Evolutionary conservation across 495 filamentous ascomycete genomes (phyloP).

Genomic region (Friedmanniomyces endolithicus): DNA sequence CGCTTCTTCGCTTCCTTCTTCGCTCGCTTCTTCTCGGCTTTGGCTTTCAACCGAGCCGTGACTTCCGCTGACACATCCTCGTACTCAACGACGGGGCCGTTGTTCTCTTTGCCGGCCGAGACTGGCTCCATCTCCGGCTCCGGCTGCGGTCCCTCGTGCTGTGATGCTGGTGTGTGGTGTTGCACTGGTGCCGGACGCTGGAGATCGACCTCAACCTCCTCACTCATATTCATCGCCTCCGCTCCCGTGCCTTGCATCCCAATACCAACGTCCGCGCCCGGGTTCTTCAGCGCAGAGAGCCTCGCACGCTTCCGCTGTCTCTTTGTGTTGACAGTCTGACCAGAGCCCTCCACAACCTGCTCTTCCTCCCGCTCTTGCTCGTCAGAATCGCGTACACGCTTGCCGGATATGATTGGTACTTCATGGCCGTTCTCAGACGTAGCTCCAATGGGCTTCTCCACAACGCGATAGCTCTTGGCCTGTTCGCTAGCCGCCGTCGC

Average conservation of each 20-base stretch:
- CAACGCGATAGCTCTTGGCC: constrained; percentile 5
- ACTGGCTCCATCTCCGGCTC: not conserved
- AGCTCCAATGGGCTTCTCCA: not conserved
- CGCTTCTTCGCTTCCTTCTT: constrained; percentile 26
- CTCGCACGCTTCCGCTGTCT: not conserved
- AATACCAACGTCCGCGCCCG: not conserved
- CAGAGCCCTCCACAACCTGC: not conserved
- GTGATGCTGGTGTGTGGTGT: not conserved
- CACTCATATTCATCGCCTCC: not conserved
- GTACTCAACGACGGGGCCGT: constrained; percentile 21
- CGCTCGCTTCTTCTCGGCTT: constrained; percentile 23
- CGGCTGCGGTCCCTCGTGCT: not conserved
- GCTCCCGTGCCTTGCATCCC: not conserved
- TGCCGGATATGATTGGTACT: not conserved
- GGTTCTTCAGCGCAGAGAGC: not conserved
- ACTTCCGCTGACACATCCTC: constrained; percentile 33
- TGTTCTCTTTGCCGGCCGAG: constrained; percentile 12
- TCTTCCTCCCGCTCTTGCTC: not conserved
- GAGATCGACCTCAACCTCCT: not conserved
- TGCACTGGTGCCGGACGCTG: not conserved
- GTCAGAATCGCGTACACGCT: not conserved
- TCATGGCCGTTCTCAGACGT: not conserved
- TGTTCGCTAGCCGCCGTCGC: constrained; percentile 18
- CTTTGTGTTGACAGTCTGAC: not conserved
- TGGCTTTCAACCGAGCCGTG: constrained; percentile 28